Base-by-base conservation (phyloP, 2,329 filamentous ascomycete genomes). In the Cordyceps tenuipes region DNA sequence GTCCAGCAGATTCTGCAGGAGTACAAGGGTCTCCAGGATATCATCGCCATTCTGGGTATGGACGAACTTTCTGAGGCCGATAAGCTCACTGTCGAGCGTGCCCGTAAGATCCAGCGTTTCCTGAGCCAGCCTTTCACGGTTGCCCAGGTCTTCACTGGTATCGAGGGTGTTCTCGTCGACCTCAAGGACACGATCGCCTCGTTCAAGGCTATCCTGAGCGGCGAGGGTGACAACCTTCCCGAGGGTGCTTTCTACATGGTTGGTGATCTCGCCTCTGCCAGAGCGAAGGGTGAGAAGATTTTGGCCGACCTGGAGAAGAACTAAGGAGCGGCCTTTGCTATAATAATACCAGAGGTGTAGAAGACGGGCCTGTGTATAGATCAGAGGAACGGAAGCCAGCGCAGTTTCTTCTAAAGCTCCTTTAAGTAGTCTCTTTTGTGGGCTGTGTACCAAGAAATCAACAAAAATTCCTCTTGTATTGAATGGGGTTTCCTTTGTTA, bases 21-120 rank as follows among this genome's bases (percentile, higher is more conserved):
- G 85, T 99, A 99, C 90, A 97, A 97, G 90, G 97, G 93, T 67
- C 91, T 99, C 69, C 94, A 99, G 84, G 94, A 99, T 84, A 99
- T 99, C 87, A 97, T 97, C 84, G 94, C 94, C 80, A 99, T 99
- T 91, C 82, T 97, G 77, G 93, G 93, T 88, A 97, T 99, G 94
- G 94, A 99, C 80, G 94, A 99, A 79, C 82, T 99, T 81, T 97
- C 94, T 67, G 94, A 97, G 85, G 89, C 90, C 72, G 94, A 99
- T 80, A 97, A 99, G 89, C 87, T 99, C 73, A 97, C 94, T 71
- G 94, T 99, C 85, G 94, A 99, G 89, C 94, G 94, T 87, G 94
- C 94, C 79, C 93, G 94, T 84, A 97, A 97, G 87, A 88, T 99
- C 77, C 94, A 99, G 86, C 90, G 92, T 89, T 99, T 99, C 91